A percentile compares a stretch with the other conserved stretches of the same genome.
These are phyloP conservation scores for Cryptosporidium xiaoi DNA, from an alignment of 169 alveolate genomes.

Conservation along the genomic window DNA sequence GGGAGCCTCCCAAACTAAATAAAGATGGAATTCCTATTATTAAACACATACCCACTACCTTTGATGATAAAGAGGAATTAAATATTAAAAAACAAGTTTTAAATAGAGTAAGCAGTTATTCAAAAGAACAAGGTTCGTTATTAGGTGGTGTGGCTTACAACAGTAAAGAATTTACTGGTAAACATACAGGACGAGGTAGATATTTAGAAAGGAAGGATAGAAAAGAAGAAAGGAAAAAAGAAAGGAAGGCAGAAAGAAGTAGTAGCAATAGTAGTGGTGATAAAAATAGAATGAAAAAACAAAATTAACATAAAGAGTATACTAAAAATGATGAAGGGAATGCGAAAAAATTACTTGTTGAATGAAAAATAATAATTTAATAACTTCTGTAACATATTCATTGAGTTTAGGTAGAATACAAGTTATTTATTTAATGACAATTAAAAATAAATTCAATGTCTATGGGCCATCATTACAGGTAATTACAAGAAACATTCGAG, in stretches of 20 bases:
- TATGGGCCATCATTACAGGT: slow-evolving; percentile 43
- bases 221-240: too few relatives aligned
- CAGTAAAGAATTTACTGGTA: too few relatives aligned
- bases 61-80: slow-evolving; percentile 15
- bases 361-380: not conserved
- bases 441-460: not conserved
- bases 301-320: too few relatives aligned
- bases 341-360: not conserved
- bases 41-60: not conserved
- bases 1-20: not conserved
- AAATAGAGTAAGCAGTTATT: not conserved
- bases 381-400: not conserved
- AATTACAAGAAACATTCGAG: slow-evolving; percentile 66
- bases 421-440: too few relatives aligned
- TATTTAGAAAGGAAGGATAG: too few relatives aligned
- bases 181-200: too few relatives aligned
- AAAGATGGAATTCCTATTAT: slow-evolving; percentile 4
- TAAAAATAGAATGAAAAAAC: too few relatives aligned
- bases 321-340: not conserved
- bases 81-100: slow-evolving; percentile 14
- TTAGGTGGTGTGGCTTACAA: too few relatives aligned
- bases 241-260: too few relatives aligned
- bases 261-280: too few relatives aligned
- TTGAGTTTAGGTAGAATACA: not conserved
- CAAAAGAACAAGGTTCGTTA: too few relatives aligned